phyloP scores from a whole-genome alignment of 768 basidiomycete genomes.

The Myochromella boudieri region DNA sequence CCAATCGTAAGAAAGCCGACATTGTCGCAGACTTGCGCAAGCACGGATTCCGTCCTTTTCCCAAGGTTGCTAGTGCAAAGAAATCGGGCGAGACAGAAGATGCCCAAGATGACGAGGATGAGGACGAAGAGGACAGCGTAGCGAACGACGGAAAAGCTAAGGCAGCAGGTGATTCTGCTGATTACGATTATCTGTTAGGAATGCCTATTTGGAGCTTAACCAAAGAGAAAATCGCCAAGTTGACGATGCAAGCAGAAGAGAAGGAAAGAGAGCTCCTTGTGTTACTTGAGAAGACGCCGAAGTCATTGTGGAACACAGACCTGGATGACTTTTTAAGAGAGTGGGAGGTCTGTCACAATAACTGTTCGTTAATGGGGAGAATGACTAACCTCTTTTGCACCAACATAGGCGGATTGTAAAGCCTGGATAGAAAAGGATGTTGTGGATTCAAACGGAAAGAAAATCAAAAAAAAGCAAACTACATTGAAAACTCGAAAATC shows the following conservation, averaged over 20 bases:
- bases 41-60: conserved; percentile 88
- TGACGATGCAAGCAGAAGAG: conserved; percentile 73
- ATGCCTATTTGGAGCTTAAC: conserved; percentile 98
- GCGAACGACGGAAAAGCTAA: conserved; percentile 24
- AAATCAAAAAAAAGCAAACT: conserved; percentile 46
- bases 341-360: conserved; percentile 69
- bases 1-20: conserved; percentile 85
- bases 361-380: background rate
- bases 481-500: conserved; percentile 49
- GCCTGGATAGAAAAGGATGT: conserved; percentile 44
- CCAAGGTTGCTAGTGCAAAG: conserved; percentile 71
- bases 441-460: conserved; percentile 46
- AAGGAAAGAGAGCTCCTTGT: conserved; percentile 81
- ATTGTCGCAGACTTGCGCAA: conserved; percentile 83
- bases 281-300: conserved; percentile 76
- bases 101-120: conserved; percentile 49
- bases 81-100: conserved; percentile 66
- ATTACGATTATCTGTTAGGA: conserved; percentile 91
- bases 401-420: conserved; percentile 44
- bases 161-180: conserved; percentile 43
- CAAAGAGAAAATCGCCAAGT: conserved; percentile 90
- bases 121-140: conserved; percentile 37
- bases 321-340: conserved; percentile 79
- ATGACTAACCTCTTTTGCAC: background rate
- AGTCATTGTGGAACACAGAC: conserved; percentile 87